These are phyloP conservation scores for Neoarthrinium moseri DNA, from an alignment of 2,329 filamentous ascomycete species.

Conservation along the genomic window DNA sequence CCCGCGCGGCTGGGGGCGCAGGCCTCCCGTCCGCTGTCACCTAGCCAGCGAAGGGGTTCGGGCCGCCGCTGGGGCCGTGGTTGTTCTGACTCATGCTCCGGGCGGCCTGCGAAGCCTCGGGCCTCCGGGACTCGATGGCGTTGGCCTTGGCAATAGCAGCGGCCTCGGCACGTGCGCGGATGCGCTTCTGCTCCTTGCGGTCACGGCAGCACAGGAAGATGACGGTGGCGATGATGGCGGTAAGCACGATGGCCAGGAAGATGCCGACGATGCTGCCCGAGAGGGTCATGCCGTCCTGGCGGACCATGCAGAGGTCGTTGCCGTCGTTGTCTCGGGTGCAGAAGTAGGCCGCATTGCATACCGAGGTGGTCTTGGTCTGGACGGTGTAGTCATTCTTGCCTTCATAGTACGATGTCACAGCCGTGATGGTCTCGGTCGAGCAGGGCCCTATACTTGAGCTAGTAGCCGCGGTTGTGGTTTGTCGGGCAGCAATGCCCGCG, in stretches of 20 bases:
- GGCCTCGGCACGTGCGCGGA: slow-evolving; percentile 46
- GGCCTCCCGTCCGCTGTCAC: too few relatives aligned
- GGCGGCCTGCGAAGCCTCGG: neutral
- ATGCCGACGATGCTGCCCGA: slow-evolving; percentile 45
- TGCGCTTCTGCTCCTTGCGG: slow-evolving; percentile 40
- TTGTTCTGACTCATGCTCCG: slow-evolving; percentile 1
- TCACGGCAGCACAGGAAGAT: slow-evolving; percentile 54
- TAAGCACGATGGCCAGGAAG: slow-evolving; percentile 41
- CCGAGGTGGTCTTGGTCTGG: slow-evolving; percentile 27
- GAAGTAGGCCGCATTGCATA: slow-evolving; percentile 42
- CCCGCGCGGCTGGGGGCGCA: too few relatives aligned
- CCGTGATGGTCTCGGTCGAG: slow-evolving; percentile 30
- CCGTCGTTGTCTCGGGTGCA: slow-evolving; percentile 42
- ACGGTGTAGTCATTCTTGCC: slow-evolving; percentile 35
- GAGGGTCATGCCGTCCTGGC: slow-evolving; percentile 35
- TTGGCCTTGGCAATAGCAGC: slow-evolving; percentile 46
- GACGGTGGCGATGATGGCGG: slow-evolving; percentile 36
- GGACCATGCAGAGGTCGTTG: slow-evolving; percentile 42
- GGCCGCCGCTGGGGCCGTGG: neutral
- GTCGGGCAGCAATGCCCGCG: slow-evolving; percentile 11
- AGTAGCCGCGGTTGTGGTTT: slow-evolving; percentile 11
- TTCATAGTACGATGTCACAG: slow-evolving; percentile 39
- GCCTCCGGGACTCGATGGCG: slow-evolving; percentile 2
- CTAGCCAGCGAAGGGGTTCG: slow-evolving; percentile 8
- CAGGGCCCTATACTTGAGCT: slow-evolving; percentile 11